Evolutionary conservation across 2,329 filamentous ascomycete genomes (phyloP), one percentile per base, ranked within the genome.

Genomic region (Grosmannia penicillata): DNA sequence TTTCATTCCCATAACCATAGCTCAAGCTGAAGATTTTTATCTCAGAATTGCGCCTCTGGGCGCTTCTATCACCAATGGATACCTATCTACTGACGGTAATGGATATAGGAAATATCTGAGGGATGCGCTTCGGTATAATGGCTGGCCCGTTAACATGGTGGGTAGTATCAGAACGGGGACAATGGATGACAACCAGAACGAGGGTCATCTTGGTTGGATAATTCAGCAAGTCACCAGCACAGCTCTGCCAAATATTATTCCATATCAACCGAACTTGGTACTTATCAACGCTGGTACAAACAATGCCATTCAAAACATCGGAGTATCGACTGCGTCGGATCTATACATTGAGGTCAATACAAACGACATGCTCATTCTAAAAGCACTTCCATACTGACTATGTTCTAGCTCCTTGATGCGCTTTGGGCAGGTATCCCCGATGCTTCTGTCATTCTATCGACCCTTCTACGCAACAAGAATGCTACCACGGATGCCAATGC

Each of bases 11-110:
- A n/a, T n/a, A n/a, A n/a, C n/a, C n/a, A n/a, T n/a, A n/a, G n/a
- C n/a, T n/a, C n/a, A n/a, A n/a, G n/a, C n/a, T n/a, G n/a, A n/a
- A n/a, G n/a, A n/a, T n/a, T 36, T 27, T 28, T 36, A 19, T 19
- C 53, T 64, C 8, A 58, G 60, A 33, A 55, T 63, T 46, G 60
- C 65, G 55, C 54, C 61, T 3, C 53, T 64, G 2, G 62, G 62
- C 34, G 62, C 61, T 2, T 62, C 59, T 36, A 63, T 65, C 41
- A 62, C 59, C 13, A 56, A 47, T 33, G 62, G 62, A 34, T 28
- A 46, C 7, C 48, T 27, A 8, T 63, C 60, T 1, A 48, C 55
- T 1, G 51, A 55, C 34, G 41, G 41, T 29, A 37, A 45, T 37
- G 37, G 40, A 23, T 45, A 41, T 31, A 36, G 43, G 21, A 41